Base-by-base conservation (phyloP, 2,329 filamentous ascomycete species). In the Cryoendolithus antarcticus region DNA sequence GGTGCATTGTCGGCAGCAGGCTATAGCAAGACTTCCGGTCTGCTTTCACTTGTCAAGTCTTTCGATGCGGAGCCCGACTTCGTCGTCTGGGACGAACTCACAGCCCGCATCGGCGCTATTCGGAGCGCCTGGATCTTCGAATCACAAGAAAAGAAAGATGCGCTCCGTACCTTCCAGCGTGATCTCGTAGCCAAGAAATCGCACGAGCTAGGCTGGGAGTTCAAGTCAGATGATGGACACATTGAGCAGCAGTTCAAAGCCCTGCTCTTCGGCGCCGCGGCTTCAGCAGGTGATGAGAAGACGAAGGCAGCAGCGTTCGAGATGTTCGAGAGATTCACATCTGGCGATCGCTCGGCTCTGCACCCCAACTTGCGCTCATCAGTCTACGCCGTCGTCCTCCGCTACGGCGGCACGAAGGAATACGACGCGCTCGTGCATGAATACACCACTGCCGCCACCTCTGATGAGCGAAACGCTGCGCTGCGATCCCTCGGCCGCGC, bases 181-280 rank as follows among this genome's bases (percentile, higher is more conserved):
- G 75, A 84, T 8, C 72, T 96, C 13, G 74, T 84, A 43, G 80
- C 78, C 54, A 69, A 74, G 50, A 89, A 86, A 62, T 81, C 88
- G 0, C 88, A 95, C 59, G 75, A 86, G 57, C 65, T 93, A 33
- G 89, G 89, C 43, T 96, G 89, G 89, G 66, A 75, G 10, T 94
- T 96, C 63, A 80, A 76, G 21, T 82, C 88, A 15, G 72, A 72
- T 3, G 89, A 96, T 53, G 85, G 82, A 36, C 88, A 95, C 57
- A 80, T 95, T 48, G 72, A 88, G 59, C 86, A 94, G 61, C 88
- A 95, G 59, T 93, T 94, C 72, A 96, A 96, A 70, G 79, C 78
- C 9, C 74, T 95, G 57, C 74, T 95, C 59, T 96, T 96, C 58
- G 82, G 83, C 44, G 76, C 72, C 49, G 86, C 89, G 36, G 89